Base-by-base conservation (phyloP, 352 stramenopile genomes). In the Thraustochytrium striatum region DNA sequence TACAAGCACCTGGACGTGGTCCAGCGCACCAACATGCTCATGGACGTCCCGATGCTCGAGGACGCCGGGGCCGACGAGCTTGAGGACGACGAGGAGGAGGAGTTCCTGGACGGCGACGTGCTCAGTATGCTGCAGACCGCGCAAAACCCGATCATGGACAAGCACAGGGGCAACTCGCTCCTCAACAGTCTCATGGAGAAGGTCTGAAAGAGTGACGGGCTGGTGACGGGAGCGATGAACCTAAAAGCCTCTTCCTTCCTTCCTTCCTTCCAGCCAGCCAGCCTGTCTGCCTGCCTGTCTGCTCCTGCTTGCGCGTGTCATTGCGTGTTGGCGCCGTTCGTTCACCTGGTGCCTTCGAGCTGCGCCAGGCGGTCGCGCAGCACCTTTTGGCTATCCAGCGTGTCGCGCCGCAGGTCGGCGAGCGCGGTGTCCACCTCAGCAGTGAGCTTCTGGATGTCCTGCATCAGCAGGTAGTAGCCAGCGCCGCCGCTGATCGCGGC, bases 321-420 rank as follows among this genome's bases (percentile, higher is more conserved):
- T n/a, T n/a, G n/a, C n/a, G n/a, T n/a, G n/a, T n/a, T 59, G 52
- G 25, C 9, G 16, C 33, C 8, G 25, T 25, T 59, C 2, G 52
- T 11, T 21, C 5, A 58, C 13, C 25, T 58, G 28, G 50, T 53
- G 38, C 50, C 30, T 38, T 75, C 65, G 21, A 75, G 65, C 19
- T 75, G 13, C 11, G 32, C 47, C 30, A 75, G 11, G 39, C 65
- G 65, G 41, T 75, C 68, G 44, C 65, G 44, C 43, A 75, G 39
- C 35, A 43, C n/a, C 65, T 75, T 75, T 8, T 75, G 65, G 65
- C 65, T 39, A 43, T 75, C 65, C 21, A 75, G 65, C 21, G 65
- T 75, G 25, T 75, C 65, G 65, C 65, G 65, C 1, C 65, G 44
- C 8, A 75, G 65, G 41, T 75, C 65, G n/a, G 65, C 65, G 25